Evolutionary conservation across 208 protist species (phyloP).

Genomic region (Novymonas esmeraldas): DNA sequence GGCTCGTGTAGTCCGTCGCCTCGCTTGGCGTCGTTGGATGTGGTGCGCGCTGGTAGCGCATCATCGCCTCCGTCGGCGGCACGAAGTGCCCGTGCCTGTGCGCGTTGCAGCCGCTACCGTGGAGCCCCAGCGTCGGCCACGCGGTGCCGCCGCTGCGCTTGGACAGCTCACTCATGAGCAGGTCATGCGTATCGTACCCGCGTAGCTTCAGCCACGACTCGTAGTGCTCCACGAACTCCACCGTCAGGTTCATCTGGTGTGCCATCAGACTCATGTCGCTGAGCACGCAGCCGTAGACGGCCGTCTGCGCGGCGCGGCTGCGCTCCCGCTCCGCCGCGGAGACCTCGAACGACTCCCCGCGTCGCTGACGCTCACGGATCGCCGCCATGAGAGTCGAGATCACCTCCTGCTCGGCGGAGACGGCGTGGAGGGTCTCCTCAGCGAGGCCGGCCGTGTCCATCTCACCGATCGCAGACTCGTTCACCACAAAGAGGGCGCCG

Average conservation of each 20-base stretch:
- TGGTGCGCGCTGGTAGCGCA: constrained; percentile 9
- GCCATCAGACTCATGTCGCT: constrained; percentile 79
- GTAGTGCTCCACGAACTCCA: constrained; percentile 69
- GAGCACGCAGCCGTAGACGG: constrained; percentile 79
- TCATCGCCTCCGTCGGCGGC: constrained; percentile 36
- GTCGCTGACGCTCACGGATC: constrained; percentile 55
- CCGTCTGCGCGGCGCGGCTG: constrained; percentile 58
- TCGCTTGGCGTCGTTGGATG: not conserved
- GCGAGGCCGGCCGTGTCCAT: constrained; percentile 25
- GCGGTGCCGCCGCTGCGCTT: constrained; percentile 27
- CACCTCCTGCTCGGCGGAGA: constrained; percentile 62
- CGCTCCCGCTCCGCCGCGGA: constrained; percentile 46
- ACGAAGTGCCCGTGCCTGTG: constrained; percentile 37
- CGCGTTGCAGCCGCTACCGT: not conserved
- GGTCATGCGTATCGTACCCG: constrained; percentile 56
- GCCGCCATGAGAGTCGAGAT: constrained; percentile 63
- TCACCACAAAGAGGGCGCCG: constrained; percentile 8
- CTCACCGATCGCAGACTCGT: constrained; percentile 22
- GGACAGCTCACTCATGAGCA: constrained; percentile 52
- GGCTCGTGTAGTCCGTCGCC: not conserved
- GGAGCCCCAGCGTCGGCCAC: constrained; percentile 27
- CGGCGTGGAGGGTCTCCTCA: constrained; percentile 48
- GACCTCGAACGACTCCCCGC: constrained; percentile 41
- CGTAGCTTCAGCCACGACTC: constrained; percentile 71
- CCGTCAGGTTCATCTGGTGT: constrained; percentile 44